Base-by-base conservation (phyloP, 257 asterid species). In the Rhazya stricta region DNA sequence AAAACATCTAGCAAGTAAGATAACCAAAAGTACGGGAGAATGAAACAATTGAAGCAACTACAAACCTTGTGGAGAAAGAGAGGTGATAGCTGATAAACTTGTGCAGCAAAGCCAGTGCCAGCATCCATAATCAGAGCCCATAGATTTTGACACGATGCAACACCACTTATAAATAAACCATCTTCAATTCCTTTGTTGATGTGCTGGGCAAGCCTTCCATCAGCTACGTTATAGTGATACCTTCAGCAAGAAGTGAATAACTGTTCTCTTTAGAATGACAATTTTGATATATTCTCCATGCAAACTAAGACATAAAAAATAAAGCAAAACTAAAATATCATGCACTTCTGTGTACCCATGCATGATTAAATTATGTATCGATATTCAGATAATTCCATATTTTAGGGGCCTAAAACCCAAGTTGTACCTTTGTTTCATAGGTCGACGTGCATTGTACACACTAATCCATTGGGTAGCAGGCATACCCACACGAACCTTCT, bases 61-160 rank as follows among this genome's bases (percentile, higher is more conserved):
- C 58, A 43, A 51, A 86, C 97, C 97, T 92, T 92, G 83, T 83
- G 90, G 82, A 92, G 96, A 77, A 90, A 92, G 51, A 48, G 63
- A 2, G 92, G 87, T 21, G 97, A 90, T 34, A 88, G 83, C 77
- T 85, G 81, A 77, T 88, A 88, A 60, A 89, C 88, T 82, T 92
- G 97, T 7, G 84, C 46, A 23, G 67, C 50, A 83, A 92, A 92
- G 75, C 92, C 94, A 4, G 97, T 92, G 69, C 96, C 97, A 1
- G 96, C 97, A 87, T 92, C 97, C 96, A 92, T 86, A 81, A 92
- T 88, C 32, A 92, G 76, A 11, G 97, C 96, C 96, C 96, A 92
- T 15, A 90, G 84, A 79, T 87, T 92, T 68, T 83, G 89, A 80
- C 84, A 79, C 74, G 89, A 90, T 30, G 94, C 85, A 61, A 90